Conservation (phyloP, 306 rosid genomes). For the Citrullus colocynthis region DNA sequence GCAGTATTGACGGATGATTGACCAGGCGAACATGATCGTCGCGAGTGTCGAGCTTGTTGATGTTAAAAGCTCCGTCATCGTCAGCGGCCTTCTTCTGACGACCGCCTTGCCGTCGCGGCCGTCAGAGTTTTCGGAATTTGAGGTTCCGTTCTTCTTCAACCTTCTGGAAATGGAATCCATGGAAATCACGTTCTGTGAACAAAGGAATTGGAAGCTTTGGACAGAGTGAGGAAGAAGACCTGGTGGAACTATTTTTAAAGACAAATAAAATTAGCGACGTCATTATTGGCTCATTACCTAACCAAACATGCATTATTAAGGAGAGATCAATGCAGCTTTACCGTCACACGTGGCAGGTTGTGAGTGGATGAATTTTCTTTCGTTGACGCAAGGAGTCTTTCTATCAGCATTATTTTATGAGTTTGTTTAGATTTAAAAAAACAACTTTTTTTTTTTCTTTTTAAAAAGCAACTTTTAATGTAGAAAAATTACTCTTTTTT, state of each 20-base stretch:
- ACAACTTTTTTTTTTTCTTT: no score
- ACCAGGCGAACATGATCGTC: background rate
- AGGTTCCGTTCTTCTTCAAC: background rate
- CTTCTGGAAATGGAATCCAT: background rate
- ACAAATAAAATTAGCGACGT: background rate
- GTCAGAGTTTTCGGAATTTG: background rate
- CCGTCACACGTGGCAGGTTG: no score
- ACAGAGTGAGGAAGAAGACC: background rate
- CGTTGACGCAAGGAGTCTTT: no score
- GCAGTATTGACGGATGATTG: background rate
- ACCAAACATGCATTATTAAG: no score
- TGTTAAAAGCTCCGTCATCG: background rate
- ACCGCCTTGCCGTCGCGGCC: background rate
- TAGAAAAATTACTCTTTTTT: no score
- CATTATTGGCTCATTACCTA: no score
- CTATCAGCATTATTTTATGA: no score
- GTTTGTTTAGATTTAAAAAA: no score
- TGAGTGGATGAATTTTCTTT: no score
- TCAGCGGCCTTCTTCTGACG: background rate
- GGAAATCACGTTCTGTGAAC: background rate
- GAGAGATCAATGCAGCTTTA: no score
- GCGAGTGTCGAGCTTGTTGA: slow-evolving; percentile 2
- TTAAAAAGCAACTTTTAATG: no score
- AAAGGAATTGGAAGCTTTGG: background rate
- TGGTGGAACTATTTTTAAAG: background rate